These are phyloP conservation scores for Pneumocystis oryctolagi DNA, from an alignment of 1,139 yeast genomes.

Conservation along the genomic window DNA sequence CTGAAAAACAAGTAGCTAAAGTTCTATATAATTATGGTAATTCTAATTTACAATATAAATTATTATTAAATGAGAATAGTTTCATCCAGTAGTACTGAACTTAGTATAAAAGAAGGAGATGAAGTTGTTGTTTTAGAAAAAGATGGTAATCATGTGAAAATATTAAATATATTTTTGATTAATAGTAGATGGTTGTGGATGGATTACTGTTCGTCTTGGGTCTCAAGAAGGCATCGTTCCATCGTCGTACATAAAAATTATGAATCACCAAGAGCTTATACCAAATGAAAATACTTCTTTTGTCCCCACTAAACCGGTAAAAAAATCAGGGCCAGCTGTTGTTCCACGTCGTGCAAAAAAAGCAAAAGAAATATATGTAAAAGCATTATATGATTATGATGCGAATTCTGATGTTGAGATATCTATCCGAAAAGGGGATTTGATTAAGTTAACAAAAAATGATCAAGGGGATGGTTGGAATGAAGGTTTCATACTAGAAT, in stretches of 20 bases:
- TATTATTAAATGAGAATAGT: constrained; percentile 15
- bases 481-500: constrained; percentile 35
- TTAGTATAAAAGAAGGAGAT: constrained; percentile 48
- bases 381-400: constrained; percentile 62
- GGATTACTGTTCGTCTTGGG: constrained; percentile 47
- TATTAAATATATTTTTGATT: not conserved
- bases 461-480: constrained; percentile 96
- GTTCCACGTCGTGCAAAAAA: constrained; percentile 64
- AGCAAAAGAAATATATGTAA: constrained; percentile 38
- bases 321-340: constrained; percentile 58
- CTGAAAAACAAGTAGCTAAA: constrained; percentile 3
- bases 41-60: not conserved
- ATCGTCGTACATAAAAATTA: constrained; percentile 55
- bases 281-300: constrained; percentile 9
- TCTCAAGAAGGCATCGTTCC: constrained; percentile 70
- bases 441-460: constrained; percentile 49
- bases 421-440: constrained; percentile 57
- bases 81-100: constrained; percentile 65
- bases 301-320: constrained; percentile 18
- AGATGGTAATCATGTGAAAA: constrained; percentile 29
- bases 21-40: constrained; percentile 2
- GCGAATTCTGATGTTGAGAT: constrained; percentile 81
- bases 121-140: constrained; percentile 39
- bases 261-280: constrained; percentile 7
- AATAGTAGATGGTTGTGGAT: constrained; percentile 64